Evolutionary conservation across 2,329 filamentous ascomycete genomes (phyloP), one percentile per base, ranked within the genome.

Genomic region (Penicillium sp.): DNA sequence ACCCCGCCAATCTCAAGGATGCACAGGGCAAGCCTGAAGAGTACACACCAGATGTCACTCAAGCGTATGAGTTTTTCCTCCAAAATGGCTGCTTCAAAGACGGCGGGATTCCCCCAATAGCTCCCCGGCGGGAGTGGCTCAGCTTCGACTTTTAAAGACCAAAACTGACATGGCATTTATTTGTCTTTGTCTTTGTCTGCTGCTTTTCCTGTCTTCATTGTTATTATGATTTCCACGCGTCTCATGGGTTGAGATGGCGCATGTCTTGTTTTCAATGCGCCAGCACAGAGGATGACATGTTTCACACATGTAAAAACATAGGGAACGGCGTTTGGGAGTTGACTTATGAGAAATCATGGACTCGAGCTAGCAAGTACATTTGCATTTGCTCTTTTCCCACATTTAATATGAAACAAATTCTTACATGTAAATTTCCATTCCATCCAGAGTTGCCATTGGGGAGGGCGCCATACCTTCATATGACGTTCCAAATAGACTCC

Each of bases 121-220:
- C 92, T 18, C 92, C 92, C 0, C 86, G 86, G 72, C 80, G 84
- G 57, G 90, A 93, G 66, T 93, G 86, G 79, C 86, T 85, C 61
- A 73, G 76, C 27, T 93, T 88, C 82, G 84, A 90, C 67, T 86
- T 93, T 64, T 92, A 71, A 58, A 35, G 18, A 23, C 14, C 19
- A 23, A 30, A 13, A 9, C 46, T 3, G 34, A 29, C 13, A 23
- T 30, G 35, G 23, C 40, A 11, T 38, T 32, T 36, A n/a, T 23
- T 23, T 23, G 23, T 23, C 23, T 39, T 42, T 45, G 34, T 27
- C n/a, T 32, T 18, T 34, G 36, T 42, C 19, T 34, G 23, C 19
- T 34, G 10, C 18, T 26, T 45, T 19, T 27, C 19, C 4, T 27
- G n/a, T 46, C 11, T 38, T 38, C 4, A 18, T 43, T 27, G 27